Conservation (phyloP, 768 basidiomycete species). For the Mycena filopes region DNA sequence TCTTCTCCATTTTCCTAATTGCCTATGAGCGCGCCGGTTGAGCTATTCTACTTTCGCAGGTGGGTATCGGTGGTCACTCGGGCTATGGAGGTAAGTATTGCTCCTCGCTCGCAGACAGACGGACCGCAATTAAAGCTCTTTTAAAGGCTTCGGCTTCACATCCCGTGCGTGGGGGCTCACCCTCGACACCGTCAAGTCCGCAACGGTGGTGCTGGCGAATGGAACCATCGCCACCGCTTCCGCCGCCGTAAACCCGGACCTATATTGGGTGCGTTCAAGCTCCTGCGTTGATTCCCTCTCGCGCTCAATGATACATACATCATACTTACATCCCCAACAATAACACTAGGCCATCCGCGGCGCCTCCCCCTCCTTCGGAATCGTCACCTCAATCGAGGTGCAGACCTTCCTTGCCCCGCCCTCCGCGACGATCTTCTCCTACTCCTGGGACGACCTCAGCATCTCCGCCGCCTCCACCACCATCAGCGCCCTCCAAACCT, state of each 20-base stretch:
- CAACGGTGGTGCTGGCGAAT: slow-evolving; percentile 56
- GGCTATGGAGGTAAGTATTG: too few relatives aligned
- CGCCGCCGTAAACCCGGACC: slow-evolving; percentile 49
- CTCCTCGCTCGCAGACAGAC: too few relatives aligned
- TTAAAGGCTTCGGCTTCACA: slow-evolving; percentile 53
- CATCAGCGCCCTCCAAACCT: slow-evolving; percentile 47
- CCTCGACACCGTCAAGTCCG: slow-evolving; percentile 55
- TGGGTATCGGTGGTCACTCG: slow-evolving; percentile 60
- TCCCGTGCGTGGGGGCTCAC: slow-evolving; percentile 63
- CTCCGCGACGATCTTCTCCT: slow-evolving; percentile 50
- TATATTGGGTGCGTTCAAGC: slow-evolving; percentile 59
- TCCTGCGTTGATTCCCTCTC: background rate
- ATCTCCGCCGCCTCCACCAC: slow-evolving; percentile 44
- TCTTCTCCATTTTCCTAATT: too few relatives aligned
- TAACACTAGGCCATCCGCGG: slow-evolving; percentile 59
- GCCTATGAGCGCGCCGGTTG: too few relatives aligned
- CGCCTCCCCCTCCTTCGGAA: slow-evolving; percentile 52
- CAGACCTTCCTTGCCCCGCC: slow-evolving; percentile 51
- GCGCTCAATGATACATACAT: too few relatives aligned
- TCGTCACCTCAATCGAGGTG: slow-evolving; percentile 52
- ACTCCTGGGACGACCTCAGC: slow-evolving; percentile 47
- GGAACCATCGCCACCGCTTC: slow-evolving; percentile 54
- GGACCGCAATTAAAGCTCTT: background rate
- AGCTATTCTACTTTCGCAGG: too few relatives aligned
- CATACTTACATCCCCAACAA: too few relatives aligned